Percentiles rank a stretch among this genome's conserved stretches.
These are phyloP conservation scores for Colletotrichum viniferum DNA, from an alignment of 2,329 filamentous ascomycete genomes.

Conservation along the genomic window DNA sequence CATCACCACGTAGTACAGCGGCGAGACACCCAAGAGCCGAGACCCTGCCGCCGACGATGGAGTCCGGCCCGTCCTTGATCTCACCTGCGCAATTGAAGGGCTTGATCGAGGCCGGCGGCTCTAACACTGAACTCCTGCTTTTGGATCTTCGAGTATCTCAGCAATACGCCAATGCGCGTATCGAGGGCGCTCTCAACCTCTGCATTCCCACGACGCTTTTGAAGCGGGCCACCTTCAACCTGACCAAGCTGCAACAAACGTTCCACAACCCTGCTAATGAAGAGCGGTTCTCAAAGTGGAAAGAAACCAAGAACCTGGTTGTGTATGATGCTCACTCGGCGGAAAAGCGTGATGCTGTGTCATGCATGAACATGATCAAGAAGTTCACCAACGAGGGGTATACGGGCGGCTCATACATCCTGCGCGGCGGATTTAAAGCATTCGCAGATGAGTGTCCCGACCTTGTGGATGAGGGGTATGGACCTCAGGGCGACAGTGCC, in stretches of 20 bases:
- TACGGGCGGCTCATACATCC: constrained; percentile 72
- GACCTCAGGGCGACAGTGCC: constrained; percentile 33
- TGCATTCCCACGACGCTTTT: constrained; percentile 95
- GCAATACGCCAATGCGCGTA: constrained; percentile 76
- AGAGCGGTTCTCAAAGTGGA: constrained; percentile 78
- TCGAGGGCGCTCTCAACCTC: constrained; percentile 83
- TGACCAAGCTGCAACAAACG: constrained; percentile 85
- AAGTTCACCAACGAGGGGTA: constrained; percentile 91
- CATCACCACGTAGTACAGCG: constrained; percentile 30
- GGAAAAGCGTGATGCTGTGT: constrained; percentile 79
- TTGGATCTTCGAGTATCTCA: constrained; percentile 88
- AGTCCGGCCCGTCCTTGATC: constrained; percentile 57
- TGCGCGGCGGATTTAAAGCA: constrained; percentile 80
- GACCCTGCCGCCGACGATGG: constrained; percentile 56
- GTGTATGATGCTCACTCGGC: constrained; percentile 84
- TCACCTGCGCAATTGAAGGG: constrained; percentile 58
- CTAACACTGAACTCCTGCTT: constrained; percentile 61
- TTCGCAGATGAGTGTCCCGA: constrained; percentile 73
- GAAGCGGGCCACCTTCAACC: constrained; percentile 88
- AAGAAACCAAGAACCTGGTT: constrained; percentile 74
- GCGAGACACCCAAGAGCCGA: constrained; percentile 42
- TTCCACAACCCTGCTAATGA: constrained; percentile 77
- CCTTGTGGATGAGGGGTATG: constrained; percentile 59
- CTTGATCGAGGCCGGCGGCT: constrained; percentile 50
- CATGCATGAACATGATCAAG: constrained; percentile 85